Percentiles rank a stretch among this genome's conserved stretches.
Evolutionary conservation across 345 rosid genomes (phyloP).

Genomic region (Capsella bursapastoris): DNA sequence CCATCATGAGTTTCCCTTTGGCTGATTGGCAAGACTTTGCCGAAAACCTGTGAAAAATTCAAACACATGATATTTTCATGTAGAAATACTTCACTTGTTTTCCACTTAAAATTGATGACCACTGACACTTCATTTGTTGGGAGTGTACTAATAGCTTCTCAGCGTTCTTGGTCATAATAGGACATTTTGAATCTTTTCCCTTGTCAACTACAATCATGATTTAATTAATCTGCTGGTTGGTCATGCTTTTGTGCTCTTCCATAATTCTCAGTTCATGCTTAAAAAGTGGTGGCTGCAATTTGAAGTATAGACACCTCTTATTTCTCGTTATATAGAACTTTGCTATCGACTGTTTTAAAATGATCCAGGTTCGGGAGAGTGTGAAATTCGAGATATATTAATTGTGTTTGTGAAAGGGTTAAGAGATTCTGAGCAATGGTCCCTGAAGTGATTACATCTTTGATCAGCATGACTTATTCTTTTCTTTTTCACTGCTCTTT

Average conservation of each 20-base stretch:
- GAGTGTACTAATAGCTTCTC: conserved; percentile 15
- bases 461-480: conserved; percentile 11
- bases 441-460: conserved; percentile 12
- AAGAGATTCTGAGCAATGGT: conserved; percentile 8
- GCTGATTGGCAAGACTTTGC: conserved; percentile 8
- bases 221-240: conserved; percentile 11
- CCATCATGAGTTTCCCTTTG: conserved; percentile 1
- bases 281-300: not conserved
- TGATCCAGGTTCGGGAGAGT: conserved; percentile 1
- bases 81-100: conserved; percentile 6
- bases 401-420: conserved; percentile 13
- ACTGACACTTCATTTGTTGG: conserved; percentile 13
- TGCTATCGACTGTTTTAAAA: not conserved
- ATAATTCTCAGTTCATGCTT: not conserved
- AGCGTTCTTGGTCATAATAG: conserved; percentile 6
- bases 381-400: conserved; percentile 4
- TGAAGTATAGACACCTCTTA: conserved; percentile 8
- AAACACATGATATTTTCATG: conserved; percentile 9
- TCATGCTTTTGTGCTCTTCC: conserved; percentile 10
- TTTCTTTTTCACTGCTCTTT: conserved; percentile 3
- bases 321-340: conserved; percentile 13
- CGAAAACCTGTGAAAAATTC: not conserved
- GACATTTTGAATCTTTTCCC: conserved; percentile 8
- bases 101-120: conserved; percentile 3
- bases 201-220: conserved; percentile 7